Percentiles rank a stretch among this genome's conserved stretches.
phyloP scores from a whole-genome alignment of 305 asterid species.

The Plantago rigida region DNA sequence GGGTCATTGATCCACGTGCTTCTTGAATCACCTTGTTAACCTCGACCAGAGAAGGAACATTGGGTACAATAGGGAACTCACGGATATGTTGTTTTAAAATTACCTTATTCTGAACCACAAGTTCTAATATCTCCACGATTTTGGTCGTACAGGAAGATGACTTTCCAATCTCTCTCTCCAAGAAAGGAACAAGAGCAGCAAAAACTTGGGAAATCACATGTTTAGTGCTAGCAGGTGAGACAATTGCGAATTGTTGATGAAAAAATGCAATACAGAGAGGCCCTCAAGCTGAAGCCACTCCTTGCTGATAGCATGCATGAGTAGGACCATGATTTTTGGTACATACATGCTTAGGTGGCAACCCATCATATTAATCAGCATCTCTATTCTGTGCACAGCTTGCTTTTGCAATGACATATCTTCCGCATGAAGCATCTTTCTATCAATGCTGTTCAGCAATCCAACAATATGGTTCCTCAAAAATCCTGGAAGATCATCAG shows the following conservation, averaged over 20 bases:
- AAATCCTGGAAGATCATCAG: conserved; percentile 81
- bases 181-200: conserved; percentile 88
- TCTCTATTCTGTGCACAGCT: conserved; percentile 75
- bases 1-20: conserved; percentile 65
- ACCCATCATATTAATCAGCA: conserved; percentile 84
- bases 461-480: conserved; percentile 77
- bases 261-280: conserved; percentile 69
- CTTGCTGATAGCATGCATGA: conserved; percentile 83
- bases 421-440: conserved; percentile 85
- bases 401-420: conserved; percentile 67
- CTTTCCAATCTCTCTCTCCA: conserved; percentile 64
- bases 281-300: conserved; percentile 79
- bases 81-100: conserved; percentile 63
- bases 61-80: conserved; percentile 87
- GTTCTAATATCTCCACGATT: conserved; percentile 83
- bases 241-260: conserved; percentile 63
- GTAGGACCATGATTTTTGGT: conserved; percentile 96
- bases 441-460: conserved; percentile 76
- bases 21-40: conserved; percentile 81
- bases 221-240: conserved; percentile 82
- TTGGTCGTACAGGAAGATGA: conserved; percentile 45
- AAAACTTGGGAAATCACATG: conserved; percentile 92
- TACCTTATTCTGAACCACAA: conserved; percentile 63
- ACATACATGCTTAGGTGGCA: conserved; percentile 81
- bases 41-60: conserved; percentile 67